These are phyloP conservation scores for Ustilago hordei DNA, from an alignment of 1,284 basidiomycete species.

Conservation along the genomic window DNA sequence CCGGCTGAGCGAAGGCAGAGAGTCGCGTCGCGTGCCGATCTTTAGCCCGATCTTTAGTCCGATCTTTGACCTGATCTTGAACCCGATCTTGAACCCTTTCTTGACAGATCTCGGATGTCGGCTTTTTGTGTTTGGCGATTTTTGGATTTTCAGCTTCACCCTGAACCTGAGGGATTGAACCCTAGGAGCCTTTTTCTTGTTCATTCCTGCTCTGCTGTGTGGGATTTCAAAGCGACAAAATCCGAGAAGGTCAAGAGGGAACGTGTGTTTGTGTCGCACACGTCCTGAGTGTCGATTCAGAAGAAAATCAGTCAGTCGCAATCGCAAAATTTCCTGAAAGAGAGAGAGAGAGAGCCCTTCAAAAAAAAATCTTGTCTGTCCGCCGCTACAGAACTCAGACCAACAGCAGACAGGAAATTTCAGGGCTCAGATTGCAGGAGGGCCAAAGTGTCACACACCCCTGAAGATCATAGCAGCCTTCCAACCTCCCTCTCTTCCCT, in stretches of 20 bases:
- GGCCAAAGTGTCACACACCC: background rate
- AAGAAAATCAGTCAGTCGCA: slow-evolving; percentile 10
- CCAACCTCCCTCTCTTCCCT: slow-evolving; percentile 9
- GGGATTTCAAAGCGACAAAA: slow-evolving; percentile 24
- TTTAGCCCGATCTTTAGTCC: background rate
- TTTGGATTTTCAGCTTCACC: slow-evolving; percentile 5
- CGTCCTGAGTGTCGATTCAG: background rate
- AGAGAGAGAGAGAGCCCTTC: background rate
- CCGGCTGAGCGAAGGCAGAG: background rate
- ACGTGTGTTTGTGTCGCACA: slow-evolving; percentile 6
- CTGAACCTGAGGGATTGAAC: background rate
- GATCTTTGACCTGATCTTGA: background rate
- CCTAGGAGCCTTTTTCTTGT: background rate
- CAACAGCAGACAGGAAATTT: background rate
- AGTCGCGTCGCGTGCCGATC: slow-evolving; percentile 41
- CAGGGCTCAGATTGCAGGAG: slow-evolving; percentile 2
- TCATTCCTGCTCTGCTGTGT: background rate
- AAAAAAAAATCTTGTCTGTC: slow-evolving; percentile 12
- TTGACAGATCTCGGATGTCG: background rate
- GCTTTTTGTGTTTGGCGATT: background rate
- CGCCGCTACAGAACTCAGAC: too few relatives aligned
- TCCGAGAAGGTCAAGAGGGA: slow-evolving; percentile 5
- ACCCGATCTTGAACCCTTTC: background rate
- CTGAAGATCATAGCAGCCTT: background rate
- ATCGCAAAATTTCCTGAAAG: slow-evolving; percentile 18